Evolutionary conservation across 306 rosid species (phyloP).

Genomic region (Vicia faba): DNA sequence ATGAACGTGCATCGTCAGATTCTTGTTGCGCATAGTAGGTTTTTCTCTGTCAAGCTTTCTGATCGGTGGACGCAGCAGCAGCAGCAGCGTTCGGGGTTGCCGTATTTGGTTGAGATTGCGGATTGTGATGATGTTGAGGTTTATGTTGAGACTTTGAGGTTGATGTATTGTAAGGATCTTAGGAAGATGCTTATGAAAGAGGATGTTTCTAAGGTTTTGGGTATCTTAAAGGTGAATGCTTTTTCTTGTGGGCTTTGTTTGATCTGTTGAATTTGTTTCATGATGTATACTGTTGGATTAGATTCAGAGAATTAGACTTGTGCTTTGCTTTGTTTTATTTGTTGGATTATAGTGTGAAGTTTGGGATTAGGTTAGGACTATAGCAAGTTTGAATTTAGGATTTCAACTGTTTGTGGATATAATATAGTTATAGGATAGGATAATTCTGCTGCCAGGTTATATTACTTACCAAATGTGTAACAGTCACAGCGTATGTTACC

Average conservation of each 20-base stretch:
- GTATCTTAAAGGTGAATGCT: conserved; percentile 69
- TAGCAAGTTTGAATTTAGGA: conserved; percentile 33
- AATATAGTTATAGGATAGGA: not conserved
- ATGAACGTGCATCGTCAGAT: conserved; percentile 86
- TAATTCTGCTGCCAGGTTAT: not conserved
- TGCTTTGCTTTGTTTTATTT: conserved; percentile 25
- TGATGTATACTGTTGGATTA: too few species aligned
- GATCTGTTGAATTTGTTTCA: too few species aligned
- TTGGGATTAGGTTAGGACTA: conserved; percentile 42
- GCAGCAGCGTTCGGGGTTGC: conserved; percentile 52
- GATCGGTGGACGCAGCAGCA: conserved; percentile 83
- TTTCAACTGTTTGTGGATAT: conserved; percentile 34
- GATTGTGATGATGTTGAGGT: conserved; percentile 94
- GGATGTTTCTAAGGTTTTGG: conserved; percentile 82
- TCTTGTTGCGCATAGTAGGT: conserved; percentile 78
- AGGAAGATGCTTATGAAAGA: conserved; percentile 88
- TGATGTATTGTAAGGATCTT: conserved; percentile 89
- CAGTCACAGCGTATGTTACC: not conserved
- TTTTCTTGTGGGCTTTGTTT: not conserved
- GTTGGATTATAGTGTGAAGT: not conserved
- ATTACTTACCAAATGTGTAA: not conserved
- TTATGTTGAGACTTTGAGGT: conserved; percentile 79
- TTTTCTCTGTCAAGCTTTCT: conserved; percentile 75
- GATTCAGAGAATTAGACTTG: conserved; percentile 27
- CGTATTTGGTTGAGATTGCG: conserved; percentile 82